Evolutionary conservation across 768 basidiomycete species (phyloP).

Genomic region (Leccinum longicurvipes): DNA sequence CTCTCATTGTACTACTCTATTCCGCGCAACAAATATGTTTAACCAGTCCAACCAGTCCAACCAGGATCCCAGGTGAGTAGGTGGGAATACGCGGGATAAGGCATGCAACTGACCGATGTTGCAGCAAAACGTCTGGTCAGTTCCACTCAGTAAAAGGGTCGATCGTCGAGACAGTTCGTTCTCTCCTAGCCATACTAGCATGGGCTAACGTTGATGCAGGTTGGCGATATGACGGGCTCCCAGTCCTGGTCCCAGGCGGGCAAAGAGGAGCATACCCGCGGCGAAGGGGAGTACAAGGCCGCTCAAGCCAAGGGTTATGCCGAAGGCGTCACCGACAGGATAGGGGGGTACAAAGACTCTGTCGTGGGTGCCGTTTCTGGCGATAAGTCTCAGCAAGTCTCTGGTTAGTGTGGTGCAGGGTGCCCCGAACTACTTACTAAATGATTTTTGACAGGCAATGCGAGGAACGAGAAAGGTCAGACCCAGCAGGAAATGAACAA

Average conservation of each 20-base stretch:
- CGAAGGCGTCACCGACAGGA: slow-evolving; percentile 44
- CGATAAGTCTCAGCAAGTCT: slow-evolving; percentile 48
- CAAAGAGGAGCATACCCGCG: slow-evolving; percentile 47
- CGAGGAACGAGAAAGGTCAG: slow-evolving; percentile 51
- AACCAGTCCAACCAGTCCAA: slow-evolving; percentile 13
- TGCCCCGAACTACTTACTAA: not conserved
- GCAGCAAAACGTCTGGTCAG: slow-evolving; percentile 35
- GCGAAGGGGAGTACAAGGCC: slow-evolving; percentile 45
- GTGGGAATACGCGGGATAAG: not conserved
- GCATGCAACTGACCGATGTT: not conserved
- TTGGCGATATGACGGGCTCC: slow-evolving; percentile 44
- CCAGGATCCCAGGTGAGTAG: slow-evolving; percentile 29
- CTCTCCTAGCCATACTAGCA: not conserved
- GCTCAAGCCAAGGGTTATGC: slow-evolving; percentile 50
- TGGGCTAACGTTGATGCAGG: slow-evolving; percentile 7
- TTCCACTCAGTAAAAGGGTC: slow-evolving; percentile 39
- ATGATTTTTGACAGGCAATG: slow-evolving; percentile 41
- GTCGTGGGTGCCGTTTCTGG: slow-evolving; percentile 55
- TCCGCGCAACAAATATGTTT: not conserved
- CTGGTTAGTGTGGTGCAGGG: slow-evolving; percentile 33
- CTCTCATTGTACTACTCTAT: not conserved
- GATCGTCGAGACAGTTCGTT: slow-evolving; percentile 31
- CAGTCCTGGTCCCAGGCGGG: slow-evolving; percentile 43
- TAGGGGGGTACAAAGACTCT: slow-evolving; percentile 50
- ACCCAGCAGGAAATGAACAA: slow-evolving; percentile 54